These are phyloP conservation scores for Senecio squalidus DNA, from an alignment of 140 eudicot genomes.

Conservation along the genomic window DNA sequence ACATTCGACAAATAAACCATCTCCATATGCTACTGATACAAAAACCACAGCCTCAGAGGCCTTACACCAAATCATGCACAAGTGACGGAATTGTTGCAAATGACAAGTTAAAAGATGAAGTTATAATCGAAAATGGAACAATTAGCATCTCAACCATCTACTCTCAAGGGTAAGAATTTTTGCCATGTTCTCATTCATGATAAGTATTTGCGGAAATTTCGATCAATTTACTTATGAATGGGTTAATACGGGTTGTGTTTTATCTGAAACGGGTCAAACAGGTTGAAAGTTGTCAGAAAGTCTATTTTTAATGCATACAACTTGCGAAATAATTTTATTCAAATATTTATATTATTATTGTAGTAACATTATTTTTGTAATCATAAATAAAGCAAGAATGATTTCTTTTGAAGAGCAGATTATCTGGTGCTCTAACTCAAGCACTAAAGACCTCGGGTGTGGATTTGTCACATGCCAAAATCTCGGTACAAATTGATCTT, in stretches of 20 bases:
- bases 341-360: neutral
- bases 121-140: conserved; percentile 70
- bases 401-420: conserved; percentile 36
- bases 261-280: neutral
- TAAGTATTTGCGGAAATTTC: neutral
- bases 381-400: neutral
- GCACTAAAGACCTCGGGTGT: conserved; percentile 83
- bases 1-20: conserved; percentile 23
- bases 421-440: conserved; percentile 68
- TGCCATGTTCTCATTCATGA: neutral
- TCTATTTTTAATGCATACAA: neutral
- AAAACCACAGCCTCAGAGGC: conserved; percentile 37
- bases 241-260: neutral
- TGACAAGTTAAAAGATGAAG: conserved; percentile 47
- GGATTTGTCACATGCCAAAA: conserved; percentile 77
- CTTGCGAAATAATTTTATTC: neutral
- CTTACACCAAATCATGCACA: conserved; percentile 39
- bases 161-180: conserved; percentile 72
- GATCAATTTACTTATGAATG: neutral
- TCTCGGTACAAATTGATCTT: conserved; percentile 83
- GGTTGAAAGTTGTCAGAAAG: neutral
- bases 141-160: conserved; percentile 75
- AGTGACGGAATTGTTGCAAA: conserved; percentile 24
- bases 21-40: conserved; percentile 14
- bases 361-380: neutral